Evolutionary conservation across 306 rosid species (phyloP), one percentile per base, ranked within the genome.

Genomic region (Cicer arietinum): DNA sequence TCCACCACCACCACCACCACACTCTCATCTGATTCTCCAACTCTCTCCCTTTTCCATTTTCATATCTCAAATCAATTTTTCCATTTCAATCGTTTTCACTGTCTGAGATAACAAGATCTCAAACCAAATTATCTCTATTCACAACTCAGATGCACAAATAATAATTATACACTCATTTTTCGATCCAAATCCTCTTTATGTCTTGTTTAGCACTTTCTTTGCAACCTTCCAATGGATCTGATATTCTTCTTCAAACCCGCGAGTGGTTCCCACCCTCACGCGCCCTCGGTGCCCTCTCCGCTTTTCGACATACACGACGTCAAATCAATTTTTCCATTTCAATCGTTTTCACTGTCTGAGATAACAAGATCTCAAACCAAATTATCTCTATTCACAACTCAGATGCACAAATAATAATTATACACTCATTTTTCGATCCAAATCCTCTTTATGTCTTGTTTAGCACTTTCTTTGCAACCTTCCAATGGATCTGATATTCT

Each of bases 241-340:
- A 93, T 64, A 90, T 93, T 74, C 90, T 93, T 1, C 96, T 81
- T 42, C 98, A 93, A 84, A 93, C 98, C 20, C 95, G 91, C n/a
- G 96, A 89, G 76, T 93, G 98, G 95, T 93, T 93, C 84, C 95
- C 96, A 6, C 96, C 98, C 8, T 86, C 98, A 39, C 87, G 94
- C 39, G 96, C 98, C 75, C 94, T 93, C 54, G 95, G 88, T 14
- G 95, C 96, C 39, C 91, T 93, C 79, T 87, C 98, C 73, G 76
- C 93, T 69, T 93, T 93, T 80, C 96, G 98, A 61, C 96, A 93
- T 10, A 90, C 94, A 8, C 94, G 96, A 73, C 88, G 80, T 45
- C 74, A 41, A 45, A 12, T 25, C 74, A 41, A 45, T 8, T 25
- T 42, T 2, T 42, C 17, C 4, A 17, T 10, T 18, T 67, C 56